These are phyloP conservation scores for Cornus florida DNA, from an alignment of 148 eudicot species.

Conservation along the genomic window DNA sequence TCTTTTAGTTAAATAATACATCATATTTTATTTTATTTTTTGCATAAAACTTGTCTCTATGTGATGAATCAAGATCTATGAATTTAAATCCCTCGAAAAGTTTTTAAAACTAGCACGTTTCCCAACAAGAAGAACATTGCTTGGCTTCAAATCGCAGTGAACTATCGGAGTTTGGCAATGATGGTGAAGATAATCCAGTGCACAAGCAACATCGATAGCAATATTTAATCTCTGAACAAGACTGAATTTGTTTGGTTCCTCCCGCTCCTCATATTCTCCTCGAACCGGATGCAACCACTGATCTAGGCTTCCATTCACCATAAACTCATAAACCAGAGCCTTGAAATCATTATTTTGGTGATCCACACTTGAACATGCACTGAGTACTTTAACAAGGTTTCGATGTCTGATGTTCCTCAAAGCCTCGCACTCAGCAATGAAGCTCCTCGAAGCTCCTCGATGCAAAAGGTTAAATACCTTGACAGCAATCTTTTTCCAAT, in stretches of 20 bases:
- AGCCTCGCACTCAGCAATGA: conserved; percentile 18
- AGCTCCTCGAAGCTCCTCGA: conserved; percentile 20
- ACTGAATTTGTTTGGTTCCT: neutral
- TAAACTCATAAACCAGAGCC: conserved; percentile 16
- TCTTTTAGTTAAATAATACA: too few relatives aligned
- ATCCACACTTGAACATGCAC: conserved; percentile 17
- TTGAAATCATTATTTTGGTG: conserved; percentile 13
- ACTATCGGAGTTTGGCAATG: conserved; percentile 6
- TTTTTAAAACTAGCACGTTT: too few relatives aligned
- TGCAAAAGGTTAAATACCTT: conserved; percentile 17
- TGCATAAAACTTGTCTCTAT: too few relatives aligned
- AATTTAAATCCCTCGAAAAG: too few relatives aligned
- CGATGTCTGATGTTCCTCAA: conserved; percentile 25
- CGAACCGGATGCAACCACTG: conserved; percentile 4
- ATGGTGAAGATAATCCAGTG: conserved; percentile 20
- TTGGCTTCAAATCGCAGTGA: conserved; percentile 17
- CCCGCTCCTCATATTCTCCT: neutral
- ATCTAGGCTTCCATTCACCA: conserved; percentile 16
- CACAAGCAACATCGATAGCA: conserved; percentile 15
- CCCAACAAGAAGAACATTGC: conserved; percentile 16
- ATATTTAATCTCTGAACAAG: conserved; percentile 11
- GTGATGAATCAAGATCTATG: too few relatives aligned
- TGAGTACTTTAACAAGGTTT: conserved; percentile 14
- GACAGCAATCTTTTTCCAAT: conserved; percentile 13
- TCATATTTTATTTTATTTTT: too few relatives aligned